Conservation (phyloP, 176 grass and related monocot species). For the Canna indica region DNA sequence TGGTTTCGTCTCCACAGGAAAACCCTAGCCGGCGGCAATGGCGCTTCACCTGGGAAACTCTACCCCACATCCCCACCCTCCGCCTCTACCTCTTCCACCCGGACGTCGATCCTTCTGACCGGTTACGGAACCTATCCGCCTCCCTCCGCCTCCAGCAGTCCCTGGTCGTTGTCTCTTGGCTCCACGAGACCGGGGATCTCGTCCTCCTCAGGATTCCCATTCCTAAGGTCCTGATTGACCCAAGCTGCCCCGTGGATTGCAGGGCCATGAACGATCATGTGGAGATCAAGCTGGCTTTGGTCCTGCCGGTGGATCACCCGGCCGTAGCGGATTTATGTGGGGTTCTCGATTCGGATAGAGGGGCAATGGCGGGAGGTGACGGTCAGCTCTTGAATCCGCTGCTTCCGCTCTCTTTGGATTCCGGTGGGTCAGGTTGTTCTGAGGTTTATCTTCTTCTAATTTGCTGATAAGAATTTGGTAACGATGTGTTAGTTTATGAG, state of each 20-base stretch:
- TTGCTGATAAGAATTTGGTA: too few relatives aligned
- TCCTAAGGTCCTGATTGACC: conserved; percentile 52
- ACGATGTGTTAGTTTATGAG: too few relatives aligned
- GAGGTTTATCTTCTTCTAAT: background rate
- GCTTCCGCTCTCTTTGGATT: conserved; percentile 5
- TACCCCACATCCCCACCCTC: conserved; percentile 30
- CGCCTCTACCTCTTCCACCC: conserved; percentile 43
- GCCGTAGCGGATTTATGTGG: conserved; percentile 22
- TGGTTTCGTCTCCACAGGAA: background rate
- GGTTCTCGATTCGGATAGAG: conserved; percentile 21
- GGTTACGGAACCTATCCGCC: conserved; percentile 18
- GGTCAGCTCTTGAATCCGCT: background rate
- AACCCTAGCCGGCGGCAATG: conserved; percentile 27
- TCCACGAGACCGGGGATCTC: conserved; percentile 9
- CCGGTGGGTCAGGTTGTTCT: background rate
- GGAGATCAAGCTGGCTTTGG: conserved; percentile 50
- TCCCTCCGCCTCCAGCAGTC: conserved; percentile 40
- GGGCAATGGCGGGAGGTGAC: background rate
- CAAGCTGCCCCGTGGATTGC: conserved; percentile 29
- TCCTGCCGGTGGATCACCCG: conserved; percentile 58
- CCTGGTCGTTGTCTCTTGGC: conserved; percentile 45
- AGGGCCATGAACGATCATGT: conserved; percentile 32
- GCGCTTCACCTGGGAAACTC: conserved; percentile 37
- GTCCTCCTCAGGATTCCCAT: conserved; percentile 40
- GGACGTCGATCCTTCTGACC: conserved; percentile 7